Base-by-base conservation (phyloP, 495 filamentous ascomycete species). In the Niebla homalea region DNA sequence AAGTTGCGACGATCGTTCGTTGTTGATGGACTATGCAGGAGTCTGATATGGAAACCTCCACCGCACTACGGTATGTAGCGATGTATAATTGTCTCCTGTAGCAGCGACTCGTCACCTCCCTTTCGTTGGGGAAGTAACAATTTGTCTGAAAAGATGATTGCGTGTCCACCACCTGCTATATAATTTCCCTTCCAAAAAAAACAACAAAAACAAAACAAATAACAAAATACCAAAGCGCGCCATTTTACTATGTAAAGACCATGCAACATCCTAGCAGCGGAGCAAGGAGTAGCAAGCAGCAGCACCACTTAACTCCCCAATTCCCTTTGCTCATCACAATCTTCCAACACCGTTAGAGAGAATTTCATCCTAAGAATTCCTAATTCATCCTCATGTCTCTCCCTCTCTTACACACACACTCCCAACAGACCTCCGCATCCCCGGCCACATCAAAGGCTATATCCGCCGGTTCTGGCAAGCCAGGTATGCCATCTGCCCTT, bases 21-120 rank as follows among this genome's bases (percentile, higher is more conserved):
- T 55, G 29, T 11, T 11, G 7, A 12, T 32, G 39, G 49, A n/a
- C n/a, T 46, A 26, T 29, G 25, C 51, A 97, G 90, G 66, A 94
- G 87, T 53, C 70, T 98, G 64, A 97, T 98, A 51, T 98, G 90
- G 90, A 98, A 98, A 63, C 90, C 92, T 21, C 93, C 92, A 43
- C 92, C 93, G 45, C 85, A 94, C 62, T 95, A 81, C 64, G 90
- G 92, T 96, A 80, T 49, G 71, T 66, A 36, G 11, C 19, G 15
- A 29, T 22, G 4, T 14, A n/a, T n/a, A 19, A 6, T 26, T 41
- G 3, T 32, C 18, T n/a, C 11, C 4, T 25, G 10, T 2, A 23
- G 22, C 4, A n/a, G n/a, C n/a, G n/a, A n/a, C n/a, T n/a, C n/a
- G n/a, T n/a, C n/a, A n/a, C n/a, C n/a, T n/a, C n/a, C n/a, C n/a